A percentile compares a stretch with the other conserved stretches of the same genome.
These are phyloP conservation scores for Colletotrichum sp. DNA, from an alignment of 2,329 filamentous ascomycete species.

Conservation along the genomic window DNA sequence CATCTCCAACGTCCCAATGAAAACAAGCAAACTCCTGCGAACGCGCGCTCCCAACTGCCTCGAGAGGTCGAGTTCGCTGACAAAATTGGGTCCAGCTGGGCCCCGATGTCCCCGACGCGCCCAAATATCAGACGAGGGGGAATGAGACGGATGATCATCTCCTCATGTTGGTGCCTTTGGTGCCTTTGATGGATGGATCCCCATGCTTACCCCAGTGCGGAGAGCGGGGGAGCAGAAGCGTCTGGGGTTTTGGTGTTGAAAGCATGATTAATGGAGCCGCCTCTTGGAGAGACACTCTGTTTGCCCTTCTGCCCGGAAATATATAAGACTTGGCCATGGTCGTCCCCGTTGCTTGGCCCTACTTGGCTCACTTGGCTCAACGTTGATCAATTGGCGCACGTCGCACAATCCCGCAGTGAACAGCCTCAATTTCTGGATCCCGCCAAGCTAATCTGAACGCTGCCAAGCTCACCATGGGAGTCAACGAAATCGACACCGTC, in stretches of 20 bases:
- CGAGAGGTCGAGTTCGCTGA: neutral
- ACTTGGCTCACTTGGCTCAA: neutral
- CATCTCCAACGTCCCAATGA: neutral
- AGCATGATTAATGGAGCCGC: neutral
- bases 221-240: neutral
- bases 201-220: neutral
- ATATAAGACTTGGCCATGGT: neutral
- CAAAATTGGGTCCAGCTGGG: neutral
- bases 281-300: neutral
- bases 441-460: neutral
- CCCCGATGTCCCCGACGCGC: neutral
- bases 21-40: neutral
- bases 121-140: neutral
- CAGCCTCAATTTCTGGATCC: neutral
- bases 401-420: neutral
- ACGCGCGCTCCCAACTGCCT: neutral
- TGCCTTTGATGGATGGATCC: neutral
- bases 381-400: neutral
- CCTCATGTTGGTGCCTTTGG: neutral
- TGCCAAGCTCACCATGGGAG: neutral
- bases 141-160: neutral
- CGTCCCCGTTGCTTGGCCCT: neutral
- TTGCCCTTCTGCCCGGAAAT: neutral
- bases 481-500: conserved; percentile 8
- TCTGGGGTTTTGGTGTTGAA: neutral